Base-by-base conservation (phyloP, 441 rosid genomes). In the Populus trichocarpa region DNA sequence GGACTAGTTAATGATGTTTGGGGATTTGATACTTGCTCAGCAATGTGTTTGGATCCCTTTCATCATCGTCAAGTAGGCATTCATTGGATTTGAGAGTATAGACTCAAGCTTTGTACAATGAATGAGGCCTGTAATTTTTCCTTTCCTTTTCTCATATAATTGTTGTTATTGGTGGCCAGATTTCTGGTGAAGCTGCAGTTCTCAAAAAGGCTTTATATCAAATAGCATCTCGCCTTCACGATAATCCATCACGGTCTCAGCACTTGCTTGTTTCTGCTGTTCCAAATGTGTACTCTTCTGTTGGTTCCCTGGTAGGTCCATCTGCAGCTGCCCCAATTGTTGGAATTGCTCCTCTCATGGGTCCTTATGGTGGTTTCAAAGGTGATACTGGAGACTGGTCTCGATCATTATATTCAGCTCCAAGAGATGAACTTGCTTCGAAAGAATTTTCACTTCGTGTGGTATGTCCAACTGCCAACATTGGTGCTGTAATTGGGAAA, bases 181-280 rank as follows among this genome's bases (percentile, higher is more conserved):
- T 95, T 79, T 85, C 95, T 71, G 99, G 99, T 67, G 98, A 97
- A 80, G 86, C 90, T 79, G 82, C 86, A 67, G 85, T 90, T 78
- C 95, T 95, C 76, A 97, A 90, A 78, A 93, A 89, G 86, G 99
- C 99, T 76, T 84, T 95, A 72, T 84, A 79, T 78, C 93, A 91
- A 84, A 92, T 93, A 86, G 98, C 98, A 20, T 76, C 89, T 53
- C 93, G 98, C 42, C 93, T 97, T 78, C 99, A 91, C 69, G 97
- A 90, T 18, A 95, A 95, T 85, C 99, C 99, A 36, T 91, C 98
- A 66, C 90, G 97, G 35, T 81, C 97, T 70, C 99, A 95, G 81
- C 94, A 90, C 81, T 79, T 86, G 75, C 99, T 96, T 69, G 83
- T 88, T 72, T 89, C 97, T 78, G 84, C 97, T 79, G 80, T 46